A percentile compares a stretch with the other conserved stretches of the same genome.
phyloP scores from a whole-genome alignment of 2,329 filamentous ascomycete species.

The Botrytis squamosa region DNA sequence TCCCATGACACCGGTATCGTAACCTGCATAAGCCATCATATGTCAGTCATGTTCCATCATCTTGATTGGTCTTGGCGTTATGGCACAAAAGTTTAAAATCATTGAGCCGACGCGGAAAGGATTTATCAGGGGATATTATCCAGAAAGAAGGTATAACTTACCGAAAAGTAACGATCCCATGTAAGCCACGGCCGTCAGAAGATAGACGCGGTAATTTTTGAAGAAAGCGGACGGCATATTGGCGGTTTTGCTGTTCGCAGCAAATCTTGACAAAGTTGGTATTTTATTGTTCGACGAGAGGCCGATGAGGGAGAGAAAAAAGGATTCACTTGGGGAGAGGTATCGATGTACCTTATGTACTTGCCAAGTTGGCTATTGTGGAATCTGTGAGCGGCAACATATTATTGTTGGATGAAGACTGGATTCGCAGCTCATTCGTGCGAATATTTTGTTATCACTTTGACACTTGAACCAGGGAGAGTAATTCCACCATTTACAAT shows the following conservation, averaged over 20 bases:
- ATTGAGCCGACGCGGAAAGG: not conserved
- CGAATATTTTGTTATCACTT: constrained; percentile 8
- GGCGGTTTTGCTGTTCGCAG: constrained; percentile 1
- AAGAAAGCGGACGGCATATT: constrained; percentile 28
- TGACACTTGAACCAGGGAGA: not conserved
- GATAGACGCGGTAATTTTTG: constrained; percentile 31
- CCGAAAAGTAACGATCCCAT: constrained; percentile 35
- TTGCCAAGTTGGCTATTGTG: not conserved
- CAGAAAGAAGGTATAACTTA: constrained; percentile 9
- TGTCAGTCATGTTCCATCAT: constrained; percentile 17
- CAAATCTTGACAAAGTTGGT: not conserved
- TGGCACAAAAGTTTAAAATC: not conserved
- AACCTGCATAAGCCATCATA: constrained; percentile 24
- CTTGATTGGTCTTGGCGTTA: not conserved
- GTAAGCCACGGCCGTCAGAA: constrained; percentile 33
- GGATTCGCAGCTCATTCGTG: constrained; percentile 14
- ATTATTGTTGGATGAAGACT: not conserved
- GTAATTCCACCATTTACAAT: constrained; percentile 20
- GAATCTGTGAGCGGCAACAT: not conserved
- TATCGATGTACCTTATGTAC: constrained; percentile 8
- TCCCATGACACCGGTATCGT: constrained; percentile 35
- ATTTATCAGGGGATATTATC: not conserved
- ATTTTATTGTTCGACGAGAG: constrained; percentile 13
- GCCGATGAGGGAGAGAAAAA: constrained; percentile 2
- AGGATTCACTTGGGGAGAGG: not conserved